Conservation (phyloP, 2,329 filamentous ascomycete genomes). For the Aspergillus hiratsukae region DNA sequence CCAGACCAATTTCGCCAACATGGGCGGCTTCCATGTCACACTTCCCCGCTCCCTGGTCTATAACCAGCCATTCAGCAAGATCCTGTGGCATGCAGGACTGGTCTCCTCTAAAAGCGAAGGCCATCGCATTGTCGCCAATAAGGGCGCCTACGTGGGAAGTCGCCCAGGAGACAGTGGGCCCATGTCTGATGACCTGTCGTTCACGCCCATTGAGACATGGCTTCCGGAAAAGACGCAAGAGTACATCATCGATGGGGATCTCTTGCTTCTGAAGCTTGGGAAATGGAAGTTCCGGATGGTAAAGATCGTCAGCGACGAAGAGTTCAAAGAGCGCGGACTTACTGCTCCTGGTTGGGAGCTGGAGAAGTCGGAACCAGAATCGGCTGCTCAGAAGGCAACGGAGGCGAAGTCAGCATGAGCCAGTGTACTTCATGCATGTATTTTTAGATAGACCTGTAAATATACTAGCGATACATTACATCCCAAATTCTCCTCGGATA, state of each 20-base stretch:
- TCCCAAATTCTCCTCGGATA: not conserved
- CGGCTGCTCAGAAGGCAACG: not conserved
- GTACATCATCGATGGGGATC: slow-evolving; percentile 47
- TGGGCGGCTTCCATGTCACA: slow-evolving; percentile 34
- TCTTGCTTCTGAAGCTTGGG: slow-evolving; percentile 54
- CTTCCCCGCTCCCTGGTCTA: slow-evolving; percentile 49
- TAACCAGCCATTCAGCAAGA: slow-evolving; percentile 44
- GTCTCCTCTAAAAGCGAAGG: slow-evolving; percentile 50
- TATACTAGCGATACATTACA: not conserved
- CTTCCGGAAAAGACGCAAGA: slow-evolving; percentile 40
- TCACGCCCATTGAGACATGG: slow-evolving; percentile 47
- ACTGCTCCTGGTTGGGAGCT: slow-evolving; percentile 50
- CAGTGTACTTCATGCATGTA: not conserved
- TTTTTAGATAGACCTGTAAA: slow-evolving; percentile 2
- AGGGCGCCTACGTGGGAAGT: slow-evolving; percentile 49
- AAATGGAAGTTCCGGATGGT: slow-evolving; percentile 59
- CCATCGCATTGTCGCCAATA: slow-evolving; percentile 45
- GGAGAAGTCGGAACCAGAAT: slow-evolving; percentile 3
- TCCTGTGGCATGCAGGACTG: slow-evolving; percentile 51
- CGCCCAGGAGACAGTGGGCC: slow-evolving; percentile 35
- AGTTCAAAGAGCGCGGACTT: slow-evolving; percentile 46
- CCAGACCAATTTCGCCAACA: slow-evolving; percentile 37
- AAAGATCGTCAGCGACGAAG: slow-evolving; percentile 51
- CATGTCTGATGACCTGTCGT: slow-evolving; percentile 45
- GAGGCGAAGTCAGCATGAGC: not conserved